phyloP scores from a whole-genome alignment of 768 basidiomycete species.

The Lactifluus rugatus region DNA sequence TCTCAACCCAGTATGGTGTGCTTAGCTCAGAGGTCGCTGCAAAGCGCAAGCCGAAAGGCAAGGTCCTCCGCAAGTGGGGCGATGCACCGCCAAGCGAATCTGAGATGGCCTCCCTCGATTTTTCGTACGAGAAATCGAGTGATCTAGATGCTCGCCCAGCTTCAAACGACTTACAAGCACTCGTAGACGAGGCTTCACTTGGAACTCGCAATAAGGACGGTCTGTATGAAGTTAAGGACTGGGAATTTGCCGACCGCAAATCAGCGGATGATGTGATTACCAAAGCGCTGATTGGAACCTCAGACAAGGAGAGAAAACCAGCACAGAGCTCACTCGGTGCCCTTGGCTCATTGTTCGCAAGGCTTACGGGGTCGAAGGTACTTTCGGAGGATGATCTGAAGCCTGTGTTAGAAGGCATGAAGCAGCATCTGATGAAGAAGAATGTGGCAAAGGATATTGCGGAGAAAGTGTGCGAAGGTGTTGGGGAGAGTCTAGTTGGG shows the following conservation, averaged over 20 bases:
- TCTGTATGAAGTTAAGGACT: conserved; percentile 69
- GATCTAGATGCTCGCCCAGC: conserved; percentile 27
- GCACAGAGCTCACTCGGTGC: conserved; percentile 45
- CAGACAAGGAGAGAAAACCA: conserved; percentile 24
- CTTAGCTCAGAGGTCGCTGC: conserved; percentile 47
- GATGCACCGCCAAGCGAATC: conserved; percentile 67
- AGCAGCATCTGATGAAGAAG: conserved; percentile 96
- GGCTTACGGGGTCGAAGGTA: conserved; percentile 77
- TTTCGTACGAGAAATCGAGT: conserved; percentile 49
- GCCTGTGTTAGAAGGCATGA: conserved; percentile 89
- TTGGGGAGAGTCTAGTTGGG: conserved; percentile 83
- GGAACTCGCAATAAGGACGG: conserved; percentile 70
- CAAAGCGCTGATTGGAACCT: conserved; percentile 42
- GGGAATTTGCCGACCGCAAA: conserved; percentile 54
- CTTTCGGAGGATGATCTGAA: conserved; percentile 74
- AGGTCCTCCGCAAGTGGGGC: conserved; percentile 86
- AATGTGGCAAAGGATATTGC: conserved; percentile 96
- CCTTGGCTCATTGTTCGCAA: conserved; percentile 71
- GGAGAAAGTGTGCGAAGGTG: conserved; percentile 88
- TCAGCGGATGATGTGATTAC: conserved; percentile 47
- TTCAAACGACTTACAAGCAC: conserved; percentile 42
- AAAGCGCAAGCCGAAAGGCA: conserved; percentile 46
- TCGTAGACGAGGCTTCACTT: conserved; percentile 63
- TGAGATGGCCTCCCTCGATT: conserved; percentile 93
- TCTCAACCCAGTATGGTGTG: neutral